Evolutionary conservation across 169 alveolate genomes (phyloP).

Genomic region (Eimeria maxima): DNA sequence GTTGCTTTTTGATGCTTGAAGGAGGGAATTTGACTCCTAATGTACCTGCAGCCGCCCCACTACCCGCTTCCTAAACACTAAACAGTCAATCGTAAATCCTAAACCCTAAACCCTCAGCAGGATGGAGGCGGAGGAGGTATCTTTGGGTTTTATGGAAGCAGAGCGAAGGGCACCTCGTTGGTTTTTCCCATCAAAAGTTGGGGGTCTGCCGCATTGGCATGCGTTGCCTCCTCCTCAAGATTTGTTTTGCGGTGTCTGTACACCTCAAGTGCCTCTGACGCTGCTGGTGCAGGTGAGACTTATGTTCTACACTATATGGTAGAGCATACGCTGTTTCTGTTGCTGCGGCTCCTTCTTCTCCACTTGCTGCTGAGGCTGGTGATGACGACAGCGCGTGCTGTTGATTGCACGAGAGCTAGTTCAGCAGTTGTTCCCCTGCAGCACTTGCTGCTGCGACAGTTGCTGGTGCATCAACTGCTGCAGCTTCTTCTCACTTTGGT

Average conservation of each 20-base stretch:
- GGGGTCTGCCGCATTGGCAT: conserved; percentile 87
- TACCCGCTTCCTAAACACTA: neutral
- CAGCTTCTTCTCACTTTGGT: neutral
- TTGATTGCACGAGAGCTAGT: too few relatives aligned
- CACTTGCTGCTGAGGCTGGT: conserved; percentile 5
- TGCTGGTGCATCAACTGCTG: neutral
- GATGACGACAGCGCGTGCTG: neutral
- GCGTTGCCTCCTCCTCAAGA: conserved; percentile 81
- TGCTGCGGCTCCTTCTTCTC: neutral
- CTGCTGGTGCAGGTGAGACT: conserved; percentile 57
- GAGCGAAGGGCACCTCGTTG: conserved; percentile 32
- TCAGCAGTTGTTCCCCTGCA: too few relatives aligned
- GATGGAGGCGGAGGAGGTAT: conserved; percentile 74
- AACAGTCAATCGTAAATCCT: neutral
- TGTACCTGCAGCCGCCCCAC: too few relatives aligned
- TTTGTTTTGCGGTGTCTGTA: conserved; percentile 28
- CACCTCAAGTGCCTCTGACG: conserved; percentile 18
- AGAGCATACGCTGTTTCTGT: neutral
- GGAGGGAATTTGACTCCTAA: neutral
- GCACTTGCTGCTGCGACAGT: too few relatives aligned
- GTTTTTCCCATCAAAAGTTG: conserved; percentile 86
- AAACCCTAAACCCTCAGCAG: neutral
- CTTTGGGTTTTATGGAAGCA: conserved; percentile 33
- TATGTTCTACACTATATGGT: neutral
- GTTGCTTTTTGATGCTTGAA: too few relatives aligned